These are phyloP conservation scores for Pseudozyma thailandica DNA, from an alignment of 1,284 basidiomycete genomes.

Conservation along the genomic window DNA sequence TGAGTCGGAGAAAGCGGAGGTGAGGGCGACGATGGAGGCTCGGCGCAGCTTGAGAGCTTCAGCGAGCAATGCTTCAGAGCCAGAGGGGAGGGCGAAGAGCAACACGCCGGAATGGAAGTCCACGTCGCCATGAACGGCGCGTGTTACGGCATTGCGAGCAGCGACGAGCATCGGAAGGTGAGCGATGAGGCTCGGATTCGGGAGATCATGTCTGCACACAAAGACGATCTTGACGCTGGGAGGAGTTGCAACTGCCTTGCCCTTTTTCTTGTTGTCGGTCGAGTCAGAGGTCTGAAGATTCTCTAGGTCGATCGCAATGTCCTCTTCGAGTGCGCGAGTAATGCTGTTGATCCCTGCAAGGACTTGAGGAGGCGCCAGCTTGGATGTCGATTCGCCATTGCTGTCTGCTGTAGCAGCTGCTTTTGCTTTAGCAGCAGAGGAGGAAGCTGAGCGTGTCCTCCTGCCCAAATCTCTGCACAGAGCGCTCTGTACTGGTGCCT, in stretches of 20 bases:
- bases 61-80: conserved; percentile 26
- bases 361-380: conserved; percentile 9
- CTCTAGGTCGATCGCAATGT: conserved; percentile 20
- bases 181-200: conserved; percentile 25
- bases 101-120: background rate
- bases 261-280: conserved; percentile 8
- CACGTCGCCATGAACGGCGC: background rate
- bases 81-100: conserved; percentile 38
- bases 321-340: conserved; percentile 30
- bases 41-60: conserved; percentile 25
- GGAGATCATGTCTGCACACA: conserved; percentile 43
- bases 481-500: conserved; percentile 10
- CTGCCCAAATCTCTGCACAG: conserved; percentile 22
- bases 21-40: conserved; percentile 29
- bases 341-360: conserved; percentile 46
- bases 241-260: background rate
- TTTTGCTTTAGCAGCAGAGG: background rate
- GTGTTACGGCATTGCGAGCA: conserved; percentile 31
- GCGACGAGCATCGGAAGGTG: conserved; percentile 46
- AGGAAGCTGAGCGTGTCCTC: conserved; percentile 1
- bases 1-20: conserved; percentile 3
- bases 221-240: conserved; percentile 29
- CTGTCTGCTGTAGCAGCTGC: background rate
- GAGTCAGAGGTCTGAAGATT: background rate
- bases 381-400: background rate